Evolutionary conservation across 306 rosid species (phyloP).

Genomic region (Cicer pinnatifidum): DNA sequence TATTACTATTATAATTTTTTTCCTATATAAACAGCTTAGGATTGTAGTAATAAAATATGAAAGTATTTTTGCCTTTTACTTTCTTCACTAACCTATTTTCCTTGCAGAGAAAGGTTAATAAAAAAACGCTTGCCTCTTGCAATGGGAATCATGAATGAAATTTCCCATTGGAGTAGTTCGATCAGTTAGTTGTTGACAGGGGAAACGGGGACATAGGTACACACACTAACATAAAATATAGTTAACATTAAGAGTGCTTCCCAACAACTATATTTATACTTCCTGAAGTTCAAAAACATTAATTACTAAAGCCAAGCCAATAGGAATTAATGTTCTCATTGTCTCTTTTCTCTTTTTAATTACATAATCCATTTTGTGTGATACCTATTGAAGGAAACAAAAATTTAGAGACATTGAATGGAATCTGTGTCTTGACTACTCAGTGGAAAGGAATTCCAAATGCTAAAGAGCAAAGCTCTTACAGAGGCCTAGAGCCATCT

Average conservation of each 20-base stretch:
- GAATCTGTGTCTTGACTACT: background rate
- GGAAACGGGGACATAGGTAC: background rate
- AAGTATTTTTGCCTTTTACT: no score
- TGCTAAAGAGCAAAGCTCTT: background rate
- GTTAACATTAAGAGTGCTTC: background rate
- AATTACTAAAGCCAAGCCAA: conserved; percentile 2
- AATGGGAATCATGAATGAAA: background rate
- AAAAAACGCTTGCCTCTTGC: conserved; percentile 19
- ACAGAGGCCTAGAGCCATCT: background rate
- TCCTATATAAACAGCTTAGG: no score
- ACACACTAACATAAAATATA: background rate
- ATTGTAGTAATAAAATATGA: no score
- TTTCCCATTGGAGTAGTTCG: background rate
- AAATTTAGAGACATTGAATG: background rate
- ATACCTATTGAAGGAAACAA: background rate
- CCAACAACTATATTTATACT: background rate
- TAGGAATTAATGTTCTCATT: background rate
- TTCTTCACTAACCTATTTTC: background rate
- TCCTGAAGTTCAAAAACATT: background rate
- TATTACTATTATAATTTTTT: no score
- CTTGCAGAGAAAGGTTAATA: background rate
- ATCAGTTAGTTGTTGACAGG: background rate
- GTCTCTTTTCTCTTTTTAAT: background rate
- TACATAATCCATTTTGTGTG: background rate
- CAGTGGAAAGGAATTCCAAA: background rate